phyloP scores from a whole-genome alignment of 2,329 filamentous ascomycete genomes.

The Microcyclospora tardicrescens region DNA sequence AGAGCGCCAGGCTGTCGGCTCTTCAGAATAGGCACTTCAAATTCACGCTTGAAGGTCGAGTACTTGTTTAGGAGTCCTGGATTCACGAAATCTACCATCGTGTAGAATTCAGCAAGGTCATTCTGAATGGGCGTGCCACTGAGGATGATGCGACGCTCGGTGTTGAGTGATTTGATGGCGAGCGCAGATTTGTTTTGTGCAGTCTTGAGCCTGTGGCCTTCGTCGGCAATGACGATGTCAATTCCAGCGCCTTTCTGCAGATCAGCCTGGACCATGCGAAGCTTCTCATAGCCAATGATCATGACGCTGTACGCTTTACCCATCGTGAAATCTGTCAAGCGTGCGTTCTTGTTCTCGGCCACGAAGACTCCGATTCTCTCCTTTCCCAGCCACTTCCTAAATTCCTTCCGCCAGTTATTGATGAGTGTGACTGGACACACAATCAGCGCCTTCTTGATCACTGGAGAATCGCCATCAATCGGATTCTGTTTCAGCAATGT shows the following conservation, averaged over 20 bases:
- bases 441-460: slow-evolving; percentile 58
- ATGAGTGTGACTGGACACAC: slow-evolving; percentile 62
- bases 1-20: slow-evolving; percentile 52
- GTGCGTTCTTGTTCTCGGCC: slow-evolving; percentile 45
- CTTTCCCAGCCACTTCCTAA: slow-evolving; percentile 60
- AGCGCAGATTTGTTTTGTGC: slow-evolving; percentile 55
- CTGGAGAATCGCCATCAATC: slow-evolving; percentile 43
- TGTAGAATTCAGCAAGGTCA: slow-evolving; percentile 53
- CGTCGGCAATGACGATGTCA: slow-evolving; percentile 59
- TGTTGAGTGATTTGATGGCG: slow-evolving; percentile 52
- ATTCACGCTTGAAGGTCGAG: slow-evolving; percentile 49
- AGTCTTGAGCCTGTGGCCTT: slow-evolving; percentile 55
- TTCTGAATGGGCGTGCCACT: slow-evolving; percentile 59
- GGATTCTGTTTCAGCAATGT: slow-evolving; percentile 61
- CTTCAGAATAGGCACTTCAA: slow-evolving; percentile 51
- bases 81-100: slow-evolving; percentile 57
- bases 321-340: slow-evolving; percentile 55
- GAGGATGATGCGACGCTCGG: slow-evolving; percentile 48
- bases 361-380: slow-evolving; percentile 58
- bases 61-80: slow-evolving; percentile 51
- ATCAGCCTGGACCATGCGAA: slow-evolving; percentile 52
- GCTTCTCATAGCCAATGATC: slow-evolving; percentile 62
- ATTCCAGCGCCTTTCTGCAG: slow-evolving; percentile 49
- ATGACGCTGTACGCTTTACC: slow-evolving; percentile 56
- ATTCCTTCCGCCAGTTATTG: slow-evolving; percentile 61